Conservation (phyloP, 1,284 basidiomycete species). For the Leccinum subatratum region DNA sequence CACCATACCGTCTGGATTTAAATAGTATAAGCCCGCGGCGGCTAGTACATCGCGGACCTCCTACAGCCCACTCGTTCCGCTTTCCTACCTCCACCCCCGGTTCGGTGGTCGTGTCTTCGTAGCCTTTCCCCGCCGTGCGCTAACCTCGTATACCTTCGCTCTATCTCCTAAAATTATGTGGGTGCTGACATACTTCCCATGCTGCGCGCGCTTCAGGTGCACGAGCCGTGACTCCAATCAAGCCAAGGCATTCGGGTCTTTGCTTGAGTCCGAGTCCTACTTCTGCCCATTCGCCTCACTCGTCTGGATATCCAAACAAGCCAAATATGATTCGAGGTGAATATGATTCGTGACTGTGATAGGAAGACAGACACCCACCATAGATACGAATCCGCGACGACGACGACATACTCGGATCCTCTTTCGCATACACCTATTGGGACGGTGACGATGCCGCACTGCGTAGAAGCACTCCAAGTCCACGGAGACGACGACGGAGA, state of each 20-base stretch:
- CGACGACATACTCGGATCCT: conserved; percentile 30
- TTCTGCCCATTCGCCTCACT: conserved; percentile 1
- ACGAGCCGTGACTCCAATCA: conserved; percentile 13
- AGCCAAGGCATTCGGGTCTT: conserved; percentile 5
- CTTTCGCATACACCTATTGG: conserved; percentile 29
- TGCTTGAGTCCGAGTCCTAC: conserved; percentile 9
- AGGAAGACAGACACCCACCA: conserved; percentile 25
- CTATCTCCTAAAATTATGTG: background rate
- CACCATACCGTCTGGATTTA: no score
- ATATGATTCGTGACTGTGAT: conserved; percentile 17
- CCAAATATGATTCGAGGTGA: conserved; percentile 6
- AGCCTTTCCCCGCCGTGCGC: no score
- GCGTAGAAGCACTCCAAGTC: conserved; percentile 10
- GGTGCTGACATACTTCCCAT: conserved; percentile 15
- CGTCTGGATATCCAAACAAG: conserved; percentile 1
- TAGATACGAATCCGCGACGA: conserved; percentile 28
- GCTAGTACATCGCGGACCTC: no score
- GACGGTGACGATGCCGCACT: conserved; percentile 4
- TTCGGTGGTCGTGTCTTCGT: no score
- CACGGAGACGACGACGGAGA: conserved; percentile 18
- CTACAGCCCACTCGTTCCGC: no score
- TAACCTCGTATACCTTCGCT: no score
- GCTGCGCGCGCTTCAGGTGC: conserved; percentile 13
- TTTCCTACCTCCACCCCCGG: no score
- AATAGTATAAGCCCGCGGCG: no score